phyloP scores from a whole-genome alignment of 495 filamentous ascomycete species.

The Aspergillus bridgeri region DNA sequence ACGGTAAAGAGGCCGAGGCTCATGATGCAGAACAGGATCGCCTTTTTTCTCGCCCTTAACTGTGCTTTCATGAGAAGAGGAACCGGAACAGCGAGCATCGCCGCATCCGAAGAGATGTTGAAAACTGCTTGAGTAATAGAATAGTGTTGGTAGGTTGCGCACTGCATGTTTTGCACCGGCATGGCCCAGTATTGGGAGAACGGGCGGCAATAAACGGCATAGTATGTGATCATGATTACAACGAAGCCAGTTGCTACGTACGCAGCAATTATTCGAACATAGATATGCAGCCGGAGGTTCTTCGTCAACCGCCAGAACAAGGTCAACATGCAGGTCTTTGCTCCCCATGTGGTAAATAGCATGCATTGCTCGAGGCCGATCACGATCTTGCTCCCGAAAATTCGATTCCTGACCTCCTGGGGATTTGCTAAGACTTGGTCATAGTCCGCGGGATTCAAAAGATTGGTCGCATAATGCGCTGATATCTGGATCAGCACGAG shows the following conservation, averaged over 20 bases:
- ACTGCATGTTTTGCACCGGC: slow-evolving; percentile 35
- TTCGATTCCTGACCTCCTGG: slow-evolving; percentile 38
- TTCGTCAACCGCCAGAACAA: slow-evolving; percentile 46
- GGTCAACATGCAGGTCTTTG: slow-evolving; percentile 51
- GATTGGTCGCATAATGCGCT: slow-evolving; percentile 52
- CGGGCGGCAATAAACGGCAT: slow-evolving; percentile 61
- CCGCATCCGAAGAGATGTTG: slow-evolving; percentile 62
- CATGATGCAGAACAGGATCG: slow-evolving; percentile 48
- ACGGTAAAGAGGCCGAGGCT: slow-evolving; percentile 62
- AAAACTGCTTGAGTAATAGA: slow-evolving; percentile 64
- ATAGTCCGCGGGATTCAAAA: slow-evolving; percentile 53
- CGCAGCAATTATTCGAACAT: slow-evolving; percentile 50
- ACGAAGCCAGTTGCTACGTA: slow-evolving; percentile 56
- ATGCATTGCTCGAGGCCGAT: slow-evolving; percentile 51
- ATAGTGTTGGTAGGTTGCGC: slow-evolving; percentile 45
- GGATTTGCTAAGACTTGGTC: slow-evolving; percentile 41
- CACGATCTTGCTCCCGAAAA: slow-evolving; percentile 51
- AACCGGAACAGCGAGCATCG: slow-evolving; percentile 59
- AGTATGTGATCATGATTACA: slow-evolving; percentile 59
- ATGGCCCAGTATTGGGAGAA: slow-evolving; percentile 61
- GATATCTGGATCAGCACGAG: slow-evolving; percentile 57
- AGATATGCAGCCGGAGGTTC: slow-evolving; percentile 34
- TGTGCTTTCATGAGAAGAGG: slow-evolving; percentile 55
- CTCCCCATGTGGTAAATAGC: slow-evolving; percentile 48
- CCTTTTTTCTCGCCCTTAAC: slow-evolving; percentile 49